Evolutionary conservation across 2,329 filamentous ascomycete species (phyloP).

Genomic region (Simplicillium aogashimaense): DNA sequence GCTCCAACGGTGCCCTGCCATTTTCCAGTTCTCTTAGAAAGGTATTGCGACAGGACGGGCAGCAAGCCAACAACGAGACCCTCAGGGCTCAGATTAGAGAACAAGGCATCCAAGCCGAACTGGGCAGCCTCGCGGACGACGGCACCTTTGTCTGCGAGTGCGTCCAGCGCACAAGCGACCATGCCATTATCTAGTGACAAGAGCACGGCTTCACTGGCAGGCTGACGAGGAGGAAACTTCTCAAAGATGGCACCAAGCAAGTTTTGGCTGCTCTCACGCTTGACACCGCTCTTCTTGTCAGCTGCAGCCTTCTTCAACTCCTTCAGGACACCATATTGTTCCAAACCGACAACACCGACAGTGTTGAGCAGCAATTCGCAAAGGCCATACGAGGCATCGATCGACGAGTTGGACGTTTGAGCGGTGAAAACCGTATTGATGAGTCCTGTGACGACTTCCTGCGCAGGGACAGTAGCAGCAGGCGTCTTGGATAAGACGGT

Average conservation of each 20-base stretch:
- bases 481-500: slow-evolving; percentile 34
- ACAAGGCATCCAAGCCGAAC: slow-evolving; percentile 87
- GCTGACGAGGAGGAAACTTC: slow-evolving; percentile 69
- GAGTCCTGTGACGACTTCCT: slow-evolving; percentile 56
- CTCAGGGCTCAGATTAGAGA: slow-evolving; percentile 69
- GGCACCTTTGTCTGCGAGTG: slow-evolving; percentile 78
- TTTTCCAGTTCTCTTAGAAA: slow-evolving; percentile 78
- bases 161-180: slow-evolving; percentile 66
- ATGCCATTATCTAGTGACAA: slow-evolving; percentile 71
- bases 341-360: slow-evolving; percentile 42
- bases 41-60: slow-evolving; percentile 64
- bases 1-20: slow-evolving; percentile 95
- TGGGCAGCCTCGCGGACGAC: slow-evolving; percentile 86
- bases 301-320: slow-evolving; percentile 63
- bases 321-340: slow-evolving; percentile 41
- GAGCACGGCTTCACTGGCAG: slow-evolving; percentile 70
- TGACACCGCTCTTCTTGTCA: slow-evolving; percentile 87
- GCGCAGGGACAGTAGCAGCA: slow-evolving; percentile 46
- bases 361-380: slow-evolving; percentile 47
- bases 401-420: slow-evolving; percentile 56
- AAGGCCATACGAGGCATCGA: slow-evolving; percentile 54
- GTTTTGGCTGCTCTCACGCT: slow-evolving; percentile 88
- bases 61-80: slow-evolving; percentile 75
- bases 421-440: slow-evolving; percentile 60
- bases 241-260: slow-evolving; percentile 90